Evolutionary conservation across 768 basidiomycete species (phyloP).

Genomic region (Suillus paluster): DNA sequence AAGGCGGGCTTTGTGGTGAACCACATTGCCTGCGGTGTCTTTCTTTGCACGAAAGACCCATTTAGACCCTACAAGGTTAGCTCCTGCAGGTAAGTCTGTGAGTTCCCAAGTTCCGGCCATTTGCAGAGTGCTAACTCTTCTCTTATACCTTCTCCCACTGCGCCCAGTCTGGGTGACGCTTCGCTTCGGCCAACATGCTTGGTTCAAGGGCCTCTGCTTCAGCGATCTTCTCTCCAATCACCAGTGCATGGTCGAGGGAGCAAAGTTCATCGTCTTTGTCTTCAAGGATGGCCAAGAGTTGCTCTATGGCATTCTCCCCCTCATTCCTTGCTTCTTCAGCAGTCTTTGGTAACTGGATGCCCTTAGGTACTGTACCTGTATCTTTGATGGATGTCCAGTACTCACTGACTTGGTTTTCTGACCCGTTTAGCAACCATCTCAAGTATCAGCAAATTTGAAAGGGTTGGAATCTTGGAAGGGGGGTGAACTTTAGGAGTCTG

Average conservation of each 20-base stretch:
- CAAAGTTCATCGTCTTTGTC: not conserved
- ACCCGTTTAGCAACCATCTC: not conserved
- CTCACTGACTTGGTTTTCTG: not conserved
- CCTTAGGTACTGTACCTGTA: not conserved
- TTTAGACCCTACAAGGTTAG: slow-evolving; percentile 36
- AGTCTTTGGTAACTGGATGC: not conserved
- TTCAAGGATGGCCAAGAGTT: not conserved
- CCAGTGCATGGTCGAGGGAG: not conserved
- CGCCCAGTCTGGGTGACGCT: not conserved
- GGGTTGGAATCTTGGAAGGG: not conserved
- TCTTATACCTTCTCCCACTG: not conserved
- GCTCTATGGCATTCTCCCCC: not conserved
- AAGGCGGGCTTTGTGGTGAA: slow-evolving; percentile 41
- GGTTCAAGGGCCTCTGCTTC: not conserved
- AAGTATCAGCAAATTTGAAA: not conserved
- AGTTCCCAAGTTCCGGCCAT: slow-evolving; percentile 33
- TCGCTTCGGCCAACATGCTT: not conserved
- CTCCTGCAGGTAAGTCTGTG: slow-evolving; percentile 28
- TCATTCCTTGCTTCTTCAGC: not conserved
- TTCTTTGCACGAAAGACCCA: slow-evolving; percentile 45
- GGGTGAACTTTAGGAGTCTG: too few relatives aligned
- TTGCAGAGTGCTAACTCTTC: slow-evolving; percentile 4
- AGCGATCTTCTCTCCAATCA: not conserved
- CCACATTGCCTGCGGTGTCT: slow-evolving; percentile 35
- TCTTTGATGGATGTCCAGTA: not conserved